phyloP scores from a whole-genome alignment of 164 flowering plant genomes.

The Vitis rotundifolia region DNA sequence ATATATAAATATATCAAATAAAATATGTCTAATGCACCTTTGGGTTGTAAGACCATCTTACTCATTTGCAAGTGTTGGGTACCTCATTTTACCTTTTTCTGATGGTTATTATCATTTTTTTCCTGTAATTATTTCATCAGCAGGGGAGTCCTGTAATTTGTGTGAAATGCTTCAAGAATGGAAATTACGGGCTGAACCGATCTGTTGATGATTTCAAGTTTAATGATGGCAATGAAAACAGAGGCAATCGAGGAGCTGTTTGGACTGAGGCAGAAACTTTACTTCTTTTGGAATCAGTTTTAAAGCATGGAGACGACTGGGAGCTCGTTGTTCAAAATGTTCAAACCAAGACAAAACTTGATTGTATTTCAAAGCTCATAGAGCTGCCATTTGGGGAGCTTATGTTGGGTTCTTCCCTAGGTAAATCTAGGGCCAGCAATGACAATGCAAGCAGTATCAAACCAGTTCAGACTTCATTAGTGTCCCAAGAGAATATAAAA shows the following conservation, averaged over 20 bases:
- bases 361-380: constrained; percentile 79
- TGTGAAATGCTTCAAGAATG: constrained; percentile 62
- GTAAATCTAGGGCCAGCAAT: constrained; percentile 13
- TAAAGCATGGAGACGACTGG: constrained; percentile 93
- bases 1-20: no score
- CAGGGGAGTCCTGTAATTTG: constrained; percentile 56
- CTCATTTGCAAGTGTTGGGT: no score
- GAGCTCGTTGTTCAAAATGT: constrained; percentile 75
- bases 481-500: constrained; percentile 30
- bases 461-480: constrained; percentile 29
- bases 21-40: no score
- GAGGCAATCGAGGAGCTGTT: constrained; percentile 22
- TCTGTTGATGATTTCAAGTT: constrained; percentile 58
- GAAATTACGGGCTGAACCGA: constrained; percentile 51
- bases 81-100: neutral
- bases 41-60: no score
- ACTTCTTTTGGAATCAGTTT: constrained; percentile 78
- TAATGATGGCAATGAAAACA: constrained; percentile 27
- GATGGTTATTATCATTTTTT: neutral
- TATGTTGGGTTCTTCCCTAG: constrained; percentile 42
- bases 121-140: constrained; percentile 17
- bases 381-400: constrained; percentile 86
- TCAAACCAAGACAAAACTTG: constrained; percentile 67
- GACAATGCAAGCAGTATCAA: constrained; percentile 18
- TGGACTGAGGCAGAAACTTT: constrained; percentile 90